phyloP scores from a whole-genome alignment of 306 rosid genomes.

The Fagus crenata region DNA sequence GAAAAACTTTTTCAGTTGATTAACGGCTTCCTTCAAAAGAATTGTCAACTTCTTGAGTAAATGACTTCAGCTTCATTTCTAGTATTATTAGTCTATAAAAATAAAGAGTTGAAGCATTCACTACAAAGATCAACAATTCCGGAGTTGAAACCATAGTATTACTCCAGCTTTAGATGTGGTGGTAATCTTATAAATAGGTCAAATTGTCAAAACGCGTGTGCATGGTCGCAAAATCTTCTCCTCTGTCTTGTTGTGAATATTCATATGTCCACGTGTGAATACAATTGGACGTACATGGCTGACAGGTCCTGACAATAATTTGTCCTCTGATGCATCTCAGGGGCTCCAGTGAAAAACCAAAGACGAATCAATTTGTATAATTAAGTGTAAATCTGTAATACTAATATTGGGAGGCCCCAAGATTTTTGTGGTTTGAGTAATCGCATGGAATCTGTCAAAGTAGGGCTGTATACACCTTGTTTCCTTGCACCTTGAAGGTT shows the following conservation, averaged over 20 bases:
- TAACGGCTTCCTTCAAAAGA: no score
- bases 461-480: conserved; percentile 27
- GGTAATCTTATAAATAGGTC: background rate
- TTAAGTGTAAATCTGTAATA: background rate
- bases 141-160: no score
- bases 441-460: no score
- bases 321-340: conserved; percentile 21
- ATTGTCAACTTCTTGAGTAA: no score
- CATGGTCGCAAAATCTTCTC: conserved; percentile 12
- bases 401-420: conserved; percentile 3
- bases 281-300: background rate
- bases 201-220: conserved; percentile 9
- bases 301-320: background rate
- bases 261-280: conserved; percentile 26
- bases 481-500: background rate
- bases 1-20: no score
- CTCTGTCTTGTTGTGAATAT: conserved; percentile 30
- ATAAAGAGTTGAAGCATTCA: no score
- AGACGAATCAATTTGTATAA: background rate
- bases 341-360: conserved; percentile 5
- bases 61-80: no score
- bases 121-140: no score
- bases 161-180: no score
- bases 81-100: no score
- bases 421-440: conserved; percentile 32